Evolutionary conservation across 2,329 filamentous ascomycete species (phyloP), one percentile per base, ranked within the genome.

Genomic region (Beauveria brongniartii): DNA sequence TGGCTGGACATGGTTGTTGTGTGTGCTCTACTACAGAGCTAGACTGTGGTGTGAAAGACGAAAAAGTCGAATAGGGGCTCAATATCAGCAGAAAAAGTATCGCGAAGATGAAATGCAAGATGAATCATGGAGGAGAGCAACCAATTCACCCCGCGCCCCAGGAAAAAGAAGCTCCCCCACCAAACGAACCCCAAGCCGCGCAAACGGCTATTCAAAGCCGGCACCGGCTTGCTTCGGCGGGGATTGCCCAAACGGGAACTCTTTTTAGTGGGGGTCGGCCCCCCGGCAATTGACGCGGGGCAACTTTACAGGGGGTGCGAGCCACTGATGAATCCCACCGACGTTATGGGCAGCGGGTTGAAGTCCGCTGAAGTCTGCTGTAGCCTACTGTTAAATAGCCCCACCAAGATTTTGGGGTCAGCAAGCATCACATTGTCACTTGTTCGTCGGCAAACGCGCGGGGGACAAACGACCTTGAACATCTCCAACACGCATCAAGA

Each of bases 201-300:
- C 48, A 54, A 60, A 50, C 50, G 58, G 50, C 59, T 61, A 57
- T 56, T 41, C 52, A 61, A 61, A 8, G 5, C 41, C 22, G 24
- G 24, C 34, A 24, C 37, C 30, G 26, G 46, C 24, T 7, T 26
- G 8, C 26, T 30, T 55, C 61, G 61, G 44, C 61, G 61, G 43
- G 12, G 14, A 53, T 50, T 62, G 20, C 61, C 55, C 22, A 46
- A 62, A 52, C 18, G 6, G 55, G 61, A 62, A 28, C 30, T 55
- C 8, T 10, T 30, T 5, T 20, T 20, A 18, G 18, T 43, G 50
- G 14, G 12, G 43, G 5, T 9, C 30, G 26, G 28, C 30, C 43
- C 41, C 47, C 53, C 58, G 58, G 58, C 47, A 61, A 56, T 61
- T 55, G 54, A 61, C 46, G 54, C 34, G 53, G 37, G 59, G 59